Evolutionary conservation across 108 stramenopile species (phyloP), one percentile per base, ranked within the genome.

Genomic region (Skeletonema potamos): DNA sequence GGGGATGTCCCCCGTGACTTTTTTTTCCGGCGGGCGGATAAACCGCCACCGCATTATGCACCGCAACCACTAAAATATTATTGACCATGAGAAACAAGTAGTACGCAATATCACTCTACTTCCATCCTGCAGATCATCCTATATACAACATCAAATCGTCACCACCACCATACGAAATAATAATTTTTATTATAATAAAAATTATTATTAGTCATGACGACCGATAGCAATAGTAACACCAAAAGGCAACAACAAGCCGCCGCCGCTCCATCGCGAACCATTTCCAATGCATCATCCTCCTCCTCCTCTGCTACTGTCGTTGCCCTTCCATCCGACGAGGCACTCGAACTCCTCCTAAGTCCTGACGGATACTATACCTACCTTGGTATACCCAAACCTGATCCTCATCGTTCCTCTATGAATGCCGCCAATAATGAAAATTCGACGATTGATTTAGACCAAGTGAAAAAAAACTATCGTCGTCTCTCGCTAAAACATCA

Each of bases 311-410:
- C 46, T 20, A 4, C 17, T 12, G 44, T 44, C 3, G 22, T 51
- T n/a, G 62, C 68, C 27, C 33, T 76, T 15, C 68, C 76, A 4
- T 60, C 76, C 56, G 43, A 60, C 41, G 89, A 87, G 28, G 92
- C 92, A 27, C 74, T 93, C 60, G 76, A 86, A 61, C 36, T 78
- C 61, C 74, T 94, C 44, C 64, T 94, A 6, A 66, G 83, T 27
- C 93, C 93, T 30, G 93, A 94, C 75, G 93, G 93, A 9, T 94
- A 94, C 66, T 94, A 94, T 75, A 73, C 66, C n/a, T 91, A 91
- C 68, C 80, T 94, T 3, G 66, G 66, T 24, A 86, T 94, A 32
- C 66, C 73, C 18, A 88, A 87, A 57, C 69, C 84, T 5, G 64
- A 62, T 5, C 48, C n/a, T n/a, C n/a, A n/a, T n/a, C n/a, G n/a